phyloP scores from a whole-genome alignment of 495 filamentous ascomycete genomes.

The Geoglossum glabrum region DNA sequence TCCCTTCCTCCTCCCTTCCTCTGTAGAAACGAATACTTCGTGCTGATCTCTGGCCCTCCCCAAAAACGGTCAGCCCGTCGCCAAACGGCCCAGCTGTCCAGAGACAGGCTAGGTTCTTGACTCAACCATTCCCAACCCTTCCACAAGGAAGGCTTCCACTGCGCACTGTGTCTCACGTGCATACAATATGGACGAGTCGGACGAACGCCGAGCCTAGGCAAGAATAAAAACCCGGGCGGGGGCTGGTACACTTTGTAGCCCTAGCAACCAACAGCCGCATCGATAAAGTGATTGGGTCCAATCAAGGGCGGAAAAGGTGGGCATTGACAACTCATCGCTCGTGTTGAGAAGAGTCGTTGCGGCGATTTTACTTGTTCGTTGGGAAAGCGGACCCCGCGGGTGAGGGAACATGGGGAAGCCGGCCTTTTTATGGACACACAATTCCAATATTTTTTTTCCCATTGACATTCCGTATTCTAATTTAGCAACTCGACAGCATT shows the following conservation, averaged over 20 bases:
- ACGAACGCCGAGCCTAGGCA: neutral
- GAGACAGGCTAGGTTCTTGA: neutral
- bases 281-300: neutral
- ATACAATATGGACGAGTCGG: neutral
- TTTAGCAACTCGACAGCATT: neutral
- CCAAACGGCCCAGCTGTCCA: neutral
- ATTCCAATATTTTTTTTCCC: conserved; percentile 6
- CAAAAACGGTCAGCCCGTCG: neutral
- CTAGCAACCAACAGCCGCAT: conserved; percentile 1
- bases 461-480: neutral
- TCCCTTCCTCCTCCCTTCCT: neutral
- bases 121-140: neutral
- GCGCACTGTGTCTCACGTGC: neutral
- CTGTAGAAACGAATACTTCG: no score
- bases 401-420: neutral
- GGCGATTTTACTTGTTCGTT: neutral
- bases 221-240: neutral
- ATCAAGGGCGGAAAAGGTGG: neutral
- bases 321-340: neutral
- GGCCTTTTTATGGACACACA: neutral
- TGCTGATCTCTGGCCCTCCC: neutral
- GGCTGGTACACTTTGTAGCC: neutral
- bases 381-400: neutral
- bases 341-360: neutral
- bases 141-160: neutral